These are phyloP conservation scores for Suhomyces bokatorum DNA, from an alignment of 1,139 yeast species.

Conservation along the genomic window DNA sequence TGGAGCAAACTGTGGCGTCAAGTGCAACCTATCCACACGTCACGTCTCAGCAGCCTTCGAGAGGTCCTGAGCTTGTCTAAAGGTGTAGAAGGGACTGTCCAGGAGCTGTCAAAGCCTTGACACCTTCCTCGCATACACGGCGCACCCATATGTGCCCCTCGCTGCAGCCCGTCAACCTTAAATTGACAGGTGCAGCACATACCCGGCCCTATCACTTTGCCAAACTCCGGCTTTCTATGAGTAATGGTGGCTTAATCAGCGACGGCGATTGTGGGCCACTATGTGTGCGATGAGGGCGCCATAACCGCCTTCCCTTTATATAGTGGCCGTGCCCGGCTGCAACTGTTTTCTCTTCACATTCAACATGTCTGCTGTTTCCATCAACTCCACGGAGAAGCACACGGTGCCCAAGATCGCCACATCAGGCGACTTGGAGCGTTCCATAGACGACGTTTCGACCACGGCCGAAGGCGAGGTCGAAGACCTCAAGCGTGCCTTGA, in stretches of 20 bases:
- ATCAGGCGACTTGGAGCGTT: constrained; percentile 15
- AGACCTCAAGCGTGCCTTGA: constrained; percentile 42
- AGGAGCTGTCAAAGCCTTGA: background rate
- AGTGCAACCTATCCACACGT: no score
- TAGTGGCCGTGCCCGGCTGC: background rate
- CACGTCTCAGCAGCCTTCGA: no score
- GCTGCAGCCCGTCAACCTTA: background rate
- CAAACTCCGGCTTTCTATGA: no score
- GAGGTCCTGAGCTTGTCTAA: no score
- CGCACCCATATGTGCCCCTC: background rate
- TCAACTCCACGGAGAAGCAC: constrained; percentile 1
- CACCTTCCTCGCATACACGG: background rate
- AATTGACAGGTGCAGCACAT: no score
- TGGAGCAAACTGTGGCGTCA: no score
- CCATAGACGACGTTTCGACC: constrained; percentile 9
- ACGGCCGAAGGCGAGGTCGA: constrained; percentile 21
- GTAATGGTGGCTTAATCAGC: no score
- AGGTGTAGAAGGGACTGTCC: no score
- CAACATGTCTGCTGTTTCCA: constrained; percentile 2
- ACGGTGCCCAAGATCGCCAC: constrained; percentile 1
- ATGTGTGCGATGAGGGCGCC: background rate
- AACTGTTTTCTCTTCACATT: background rate
- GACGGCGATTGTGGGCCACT: no score
- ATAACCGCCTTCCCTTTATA: background rate
- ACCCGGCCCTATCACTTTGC: no score